Conservation (phyloP, 306 rosid genomes). For the Begonia peltatifolia region DNA sequence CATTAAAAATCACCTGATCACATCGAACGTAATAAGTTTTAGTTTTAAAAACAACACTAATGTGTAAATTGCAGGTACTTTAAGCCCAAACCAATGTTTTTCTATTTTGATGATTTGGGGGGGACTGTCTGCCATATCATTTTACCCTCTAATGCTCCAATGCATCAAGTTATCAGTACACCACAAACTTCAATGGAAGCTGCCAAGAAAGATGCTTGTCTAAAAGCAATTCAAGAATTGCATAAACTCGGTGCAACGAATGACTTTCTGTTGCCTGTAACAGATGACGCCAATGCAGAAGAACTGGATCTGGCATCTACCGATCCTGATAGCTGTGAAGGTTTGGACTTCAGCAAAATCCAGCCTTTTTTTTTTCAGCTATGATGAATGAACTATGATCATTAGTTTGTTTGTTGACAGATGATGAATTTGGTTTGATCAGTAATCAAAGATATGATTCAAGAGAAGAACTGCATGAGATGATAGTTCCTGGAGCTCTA, state of each 20-base stretch:
- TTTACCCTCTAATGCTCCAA: slow-evolving; percentile 80
- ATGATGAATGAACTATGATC: slow-evolving; percentile 8
- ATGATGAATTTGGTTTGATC: slow-evolving; percentile 10
- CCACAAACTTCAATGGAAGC: slow-evolving; percentile 54
- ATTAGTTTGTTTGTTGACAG: slow-evolving; percentile 25
- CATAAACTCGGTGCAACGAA: slow-evolving; percentile 63
- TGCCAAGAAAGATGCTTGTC: slow-evolving; percentile 72
- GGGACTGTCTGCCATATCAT: slow-evolving; percentile 60
- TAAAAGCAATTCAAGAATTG: slow-evolving; percentile 76
- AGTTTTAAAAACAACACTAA: slow-evolving; percentile 7
- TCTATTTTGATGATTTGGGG: slow-evolving; percentile 52
- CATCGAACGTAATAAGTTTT: slow-evolving; percentile 8
- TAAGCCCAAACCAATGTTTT: slow-evolving; percentile 61
- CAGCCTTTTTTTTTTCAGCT: slow-evolving; percentile 11
- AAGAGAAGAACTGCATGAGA: slow-evolving; percentile 63
- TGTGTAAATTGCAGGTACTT: slow-evolving; percentile 49
- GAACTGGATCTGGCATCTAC: slow-evolving; percentile 26
- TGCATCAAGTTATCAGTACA: slow-evolving; percentile 36
- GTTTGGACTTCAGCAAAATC: slow-evolving; percentile 22
- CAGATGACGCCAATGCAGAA: slow-evolving; percentile 28
- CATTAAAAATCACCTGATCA: slow-evolving; percentile 3
- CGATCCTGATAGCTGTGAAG: slow-evolving; percentile 48
- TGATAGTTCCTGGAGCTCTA: slow-evolving; percentile 60
- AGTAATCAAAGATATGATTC: not conserved
- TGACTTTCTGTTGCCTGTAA: slow-evolving; percentile 63